Evolutionary conservation across 441 rosid species (phyloP).

Genomic region (Mallotus repandus): DNA sequence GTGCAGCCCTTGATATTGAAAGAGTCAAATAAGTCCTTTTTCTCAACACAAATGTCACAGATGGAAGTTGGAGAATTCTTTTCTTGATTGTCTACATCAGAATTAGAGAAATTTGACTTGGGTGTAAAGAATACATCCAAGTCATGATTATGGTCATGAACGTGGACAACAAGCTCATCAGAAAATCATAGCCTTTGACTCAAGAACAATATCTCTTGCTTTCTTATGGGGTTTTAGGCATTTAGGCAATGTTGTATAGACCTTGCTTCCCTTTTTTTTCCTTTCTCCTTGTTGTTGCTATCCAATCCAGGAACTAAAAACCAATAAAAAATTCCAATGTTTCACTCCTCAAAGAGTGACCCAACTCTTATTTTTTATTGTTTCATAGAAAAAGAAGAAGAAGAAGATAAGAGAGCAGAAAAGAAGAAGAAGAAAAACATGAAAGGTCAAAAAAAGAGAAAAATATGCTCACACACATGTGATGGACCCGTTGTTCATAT

Average conservation of each 20-base stretch:
- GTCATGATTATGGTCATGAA: not conserved
- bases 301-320: not conserved
- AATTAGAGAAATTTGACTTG: not conserved
- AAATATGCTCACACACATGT: too few relatives aligned
- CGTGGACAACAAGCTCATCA: not conserved
- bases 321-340: too few relatives aligned
- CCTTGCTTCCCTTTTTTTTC: conserved; percentile 9
- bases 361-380: not conserved
- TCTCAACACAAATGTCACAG: conserved; percentile 39
- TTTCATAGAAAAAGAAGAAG: too few relatives aligned
- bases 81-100: not conserved
- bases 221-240: not conserved
- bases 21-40: conserved; percentile 21
- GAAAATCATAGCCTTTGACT: not conserved
- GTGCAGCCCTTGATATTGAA: conserved; percentile 34
- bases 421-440: too few relatives aligned
- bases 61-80: conserved; percentile 8
- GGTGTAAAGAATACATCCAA: conserved; percentile 10
- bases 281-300: not conserved
- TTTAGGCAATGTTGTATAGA: not conserved
- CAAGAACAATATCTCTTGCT: not conserved
- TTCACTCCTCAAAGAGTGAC: not conserved
- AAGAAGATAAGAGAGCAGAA: too few relatives aligned
- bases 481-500: too few relatives aligned
- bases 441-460: too few relatives aligned